Percentiles rank a stretch among this genome's conserved stretches.
These are phyloP conservation scores for Naganishia vaughanmartiniae DNA, from an alignment of 768 basidiomycete species.

Conservation along the genomic window DNA sequence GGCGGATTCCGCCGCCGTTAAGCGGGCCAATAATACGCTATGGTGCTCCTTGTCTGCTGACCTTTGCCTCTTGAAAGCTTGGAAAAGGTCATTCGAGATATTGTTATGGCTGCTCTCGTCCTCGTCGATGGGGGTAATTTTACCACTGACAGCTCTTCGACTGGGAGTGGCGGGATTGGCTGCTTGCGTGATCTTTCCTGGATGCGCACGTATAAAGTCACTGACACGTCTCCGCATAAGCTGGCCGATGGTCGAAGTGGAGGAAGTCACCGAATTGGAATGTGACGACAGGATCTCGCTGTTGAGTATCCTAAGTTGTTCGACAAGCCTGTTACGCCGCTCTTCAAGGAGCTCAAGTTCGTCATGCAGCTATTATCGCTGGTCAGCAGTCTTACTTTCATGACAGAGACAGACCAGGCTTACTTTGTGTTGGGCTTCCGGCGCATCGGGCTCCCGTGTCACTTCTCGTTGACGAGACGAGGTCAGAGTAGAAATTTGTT, in stretches of 20 bases:
- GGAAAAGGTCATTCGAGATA: conserved; percentile 9
- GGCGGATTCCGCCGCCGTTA: conserved; percentile 1
- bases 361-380: conserved; percentile 39
- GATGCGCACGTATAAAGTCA: conserved; percentile 40
- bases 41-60: conserved; percentile 10
- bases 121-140: conserved; percentile 38
- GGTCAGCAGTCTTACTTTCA: neutral
- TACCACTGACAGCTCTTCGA: conserved; percentile 46
- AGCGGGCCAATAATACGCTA: conserved; percentile 8
- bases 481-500: conserved; percentile 37
- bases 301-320: conserved; percentile 47
- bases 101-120: conserved; percentile 13
- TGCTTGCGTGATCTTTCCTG: conserved; percentile 30
- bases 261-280: conserved; percentile 2
- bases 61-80: conserved; percentile 12
- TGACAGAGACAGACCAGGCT: neutral
- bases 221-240: conserved; percentile 48
- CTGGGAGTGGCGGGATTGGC: conserved; percentile 19
- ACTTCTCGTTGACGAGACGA: conserved; percentile 20
- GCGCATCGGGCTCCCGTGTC: neutral
- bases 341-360: conserved; percentile 47
- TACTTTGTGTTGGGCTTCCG: conserved; percentile 19
- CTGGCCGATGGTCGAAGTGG: conserved; percentile 33
- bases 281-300: conserved; percentile 47
- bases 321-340: conserved; percentile 39